phyloP scores from a whole-genome alignment of 768 basidiomycete species.

The Mycena chlorophos region DNA sequence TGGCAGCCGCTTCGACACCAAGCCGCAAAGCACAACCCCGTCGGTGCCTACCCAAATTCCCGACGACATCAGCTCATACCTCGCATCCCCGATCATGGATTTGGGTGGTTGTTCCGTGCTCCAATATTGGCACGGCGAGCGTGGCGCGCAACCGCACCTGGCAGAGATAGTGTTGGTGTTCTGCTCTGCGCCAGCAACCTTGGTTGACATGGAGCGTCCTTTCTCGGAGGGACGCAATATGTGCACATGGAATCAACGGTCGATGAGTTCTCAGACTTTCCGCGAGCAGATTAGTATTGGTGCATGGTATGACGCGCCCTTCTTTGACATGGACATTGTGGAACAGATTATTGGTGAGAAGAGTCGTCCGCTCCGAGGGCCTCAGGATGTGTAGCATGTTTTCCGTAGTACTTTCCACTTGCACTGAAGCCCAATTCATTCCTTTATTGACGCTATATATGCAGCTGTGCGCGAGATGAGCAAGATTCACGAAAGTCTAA shows the following conservation, averaged over 20 bases:
- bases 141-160: not conserved
- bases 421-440: too few relatives aligned
- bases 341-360: slow-evolving; percentile 5
- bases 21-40: too few relatives aligned
- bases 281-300: slow-evolving; percentile 18
- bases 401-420: too few relatives aligned
- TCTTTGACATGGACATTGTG: slow-evolving; percentile 10
- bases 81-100: not conserved
- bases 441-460: too few relatives aligned
- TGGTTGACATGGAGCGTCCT: slow-evolving; percentile 12
- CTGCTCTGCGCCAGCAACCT: slow-evolving; percentile 13
- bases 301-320: slow-evolving; percentile 10
- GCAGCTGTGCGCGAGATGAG: too few relatives aligned
- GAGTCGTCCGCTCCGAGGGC: not conserved
- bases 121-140: slow-evolving; percentile 8
- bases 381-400: too few relatives aligned
- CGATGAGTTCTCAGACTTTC: slow-evolving; percentile 19
- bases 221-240: slow-evolving; percentile 18
- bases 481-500: too few relatives aligned
- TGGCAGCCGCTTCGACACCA: too few relatives aligned
- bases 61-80: slow-evolving; percentile 4
- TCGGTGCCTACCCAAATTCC: too few relatives aligned
- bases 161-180: slow-evolving; percentile 11
- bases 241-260: slow-evolving; percentile 13
- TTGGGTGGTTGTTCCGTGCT: slow-evolving; percentile 7